Evolutionary conservation across 352 stramenopile species (phyloP), one percentile per base, ranked within the genome.

Genomic region (Phytophthora fragariaefolia): DNA sequence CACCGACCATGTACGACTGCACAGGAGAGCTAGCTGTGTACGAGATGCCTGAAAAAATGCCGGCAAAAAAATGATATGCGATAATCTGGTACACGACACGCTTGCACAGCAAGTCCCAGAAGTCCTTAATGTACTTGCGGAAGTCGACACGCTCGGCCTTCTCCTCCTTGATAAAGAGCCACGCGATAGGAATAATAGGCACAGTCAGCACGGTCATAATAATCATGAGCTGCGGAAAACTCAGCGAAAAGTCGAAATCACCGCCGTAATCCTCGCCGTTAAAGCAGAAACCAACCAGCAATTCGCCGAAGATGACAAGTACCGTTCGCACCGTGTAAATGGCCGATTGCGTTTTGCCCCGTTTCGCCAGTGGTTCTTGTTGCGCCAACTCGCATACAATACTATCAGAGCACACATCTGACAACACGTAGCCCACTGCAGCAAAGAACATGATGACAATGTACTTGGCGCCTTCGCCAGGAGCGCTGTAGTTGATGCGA

Each of bases 341-440:
- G 3, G 69, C 47, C 17, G 69, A 81, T 85, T 90, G 79, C 3
- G 79, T 88, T 42, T 77, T 80, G 12, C 81, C 81, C 38, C 81
- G 81, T 40, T 78, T 85, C 2, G 63, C 72, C 10, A 69, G 58
- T 0, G 81, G 81, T 51, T 90, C 81, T 28, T 79, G 79, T 63
- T 90, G 81, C 0, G 81, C 80, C 8, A 86, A 65, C 43, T 88
- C 79, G 15, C 81, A 80, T 48, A 87, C 75, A 42, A 90, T 77
- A 57, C 69, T 82, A 56, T 90, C 84, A 34, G 78, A 73, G 47
- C 82, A 85, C 1, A 90, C 79, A 43, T 91, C 83, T 8, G 84
- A 83, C 55, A 83, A 71, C 28, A 92, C 76, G 65, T 92, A 92
- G 24, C 83, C 83, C 38, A 89, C 60, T 8, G 83, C 80, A 17